Percentiles rank a stretch among this genome's conserved stretches.
phyloP scores from a whole-genome alignment of 176 grass and related monocot species.

The Eragrostis nindensis region DNA sequence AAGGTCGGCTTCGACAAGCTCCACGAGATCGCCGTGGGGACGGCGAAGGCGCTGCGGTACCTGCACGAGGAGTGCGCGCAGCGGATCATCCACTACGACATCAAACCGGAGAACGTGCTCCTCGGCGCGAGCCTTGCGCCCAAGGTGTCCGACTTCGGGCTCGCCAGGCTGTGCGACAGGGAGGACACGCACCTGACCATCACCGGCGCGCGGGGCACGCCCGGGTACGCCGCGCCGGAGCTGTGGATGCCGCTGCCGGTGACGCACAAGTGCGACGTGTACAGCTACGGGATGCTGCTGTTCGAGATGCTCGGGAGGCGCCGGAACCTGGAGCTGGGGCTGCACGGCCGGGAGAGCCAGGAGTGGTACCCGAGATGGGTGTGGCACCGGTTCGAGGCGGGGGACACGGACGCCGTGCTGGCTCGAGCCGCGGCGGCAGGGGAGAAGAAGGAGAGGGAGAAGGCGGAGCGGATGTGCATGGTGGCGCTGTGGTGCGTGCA shows the following conservation, averaged over 20 bases:
- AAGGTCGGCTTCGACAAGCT: constrained; percentile 34
- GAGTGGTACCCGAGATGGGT: constrained; percentile 73
- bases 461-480: constrained; percentile 59
- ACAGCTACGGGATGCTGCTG: constrained; percentile 71
- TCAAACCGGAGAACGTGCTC: constrained; percentile 76
- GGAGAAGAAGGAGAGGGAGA: constrained; percentile 40
- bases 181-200: constrained; percentile 62
- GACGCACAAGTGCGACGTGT: constrained; percentile 77
- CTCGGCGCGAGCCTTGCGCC: constrained; percentile 42
- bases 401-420: constrained; percentile 35
- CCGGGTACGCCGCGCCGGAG: constrained; percentile 76
- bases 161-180: constrained; percentile 62
- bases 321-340: constrained; percentile 55
- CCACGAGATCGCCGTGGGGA: constrained; percentile 57
- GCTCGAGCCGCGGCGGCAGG: background rate
- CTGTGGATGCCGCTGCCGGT: constrained; percentile 68
- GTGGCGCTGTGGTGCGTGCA: constrained; percentile 84
- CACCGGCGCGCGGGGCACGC: constrained; percentile 58
- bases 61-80: constrained; percentile 73
- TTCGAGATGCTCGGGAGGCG: constrained; percentile 74
- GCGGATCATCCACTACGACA: constrained; percentile 76
- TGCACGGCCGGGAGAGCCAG: constrained; percentile 50
- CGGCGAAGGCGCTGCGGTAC: constrained; percentile 62
- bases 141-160: constrained; percentile 75
- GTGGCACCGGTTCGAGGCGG: constrained; percentile 56